phyloP scores from a whole-genome alignment of 108 stramenopile species.

The Skeletonema tropicum region DNA sequence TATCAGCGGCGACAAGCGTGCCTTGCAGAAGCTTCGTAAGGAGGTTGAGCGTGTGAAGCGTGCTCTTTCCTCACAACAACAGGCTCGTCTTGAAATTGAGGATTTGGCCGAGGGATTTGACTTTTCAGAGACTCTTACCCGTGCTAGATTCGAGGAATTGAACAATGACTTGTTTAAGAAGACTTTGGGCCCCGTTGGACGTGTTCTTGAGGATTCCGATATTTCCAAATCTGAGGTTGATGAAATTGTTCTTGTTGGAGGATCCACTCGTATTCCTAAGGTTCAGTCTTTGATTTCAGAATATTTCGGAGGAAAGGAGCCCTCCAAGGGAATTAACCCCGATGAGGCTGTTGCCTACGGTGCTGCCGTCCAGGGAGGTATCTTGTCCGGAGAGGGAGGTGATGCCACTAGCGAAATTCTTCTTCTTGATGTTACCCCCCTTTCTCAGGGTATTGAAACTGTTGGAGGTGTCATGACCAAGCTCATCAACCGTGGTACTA shows the following conservation, averaged over 20 bases:
- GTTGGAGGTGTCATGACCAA: slow-evolving; percentile 96
- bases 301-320: slow-evolving; percentile 97
- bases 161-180: slow-evolving; percentile 98
- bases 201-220: slow-evolving; percentile 94
- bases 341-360: slow-evolving; percentile 98
- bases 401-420: slow-evolving; percentile 92
- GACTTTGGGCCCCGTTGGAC: slow-evolving; percentile 92
- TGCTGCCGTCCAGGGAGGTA: slow-evolving; percentile 96
- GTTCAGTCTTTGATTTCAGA: slow-evolving; percentile 92
- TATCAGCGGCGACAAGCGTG: slow-evolving; percentile 82
- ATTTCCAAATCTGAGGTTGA: slow-evolving; percentile 91
- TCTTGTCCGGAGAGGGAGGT: slow-evolving; percentile 82
- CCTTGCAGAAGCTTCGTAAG: slow-evolving; percentile 88
- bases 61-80: slow-evolving; percentile 79
- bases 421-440: slow-evolving; percentile 86
- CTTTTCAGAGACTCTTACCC: slow-evolving; percentile 87
- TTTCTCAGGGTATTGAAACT: slow-evolving; percentile 93
- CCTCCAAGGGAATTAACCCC: slow-evolving; percentile 94
- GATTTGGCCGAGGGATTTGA: slow-evolving; percentile 83
- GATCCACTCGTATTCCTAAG: slow-evolving; percentile 97
- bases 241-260: slow-evolving; percentile 96
- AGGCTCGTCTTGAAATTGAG: slow-evolving; percentile 88
- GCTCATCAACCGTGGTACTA: slow-evolving; percentile 95
- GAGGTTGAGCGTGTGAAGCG: slow-evolving; percentile 92
- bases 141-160: slow-evolving; percentile 97